Conservation (phyloP, 2,329 filamentous ascomycete genomes). For the Lachnum nothofagi region DNA sequence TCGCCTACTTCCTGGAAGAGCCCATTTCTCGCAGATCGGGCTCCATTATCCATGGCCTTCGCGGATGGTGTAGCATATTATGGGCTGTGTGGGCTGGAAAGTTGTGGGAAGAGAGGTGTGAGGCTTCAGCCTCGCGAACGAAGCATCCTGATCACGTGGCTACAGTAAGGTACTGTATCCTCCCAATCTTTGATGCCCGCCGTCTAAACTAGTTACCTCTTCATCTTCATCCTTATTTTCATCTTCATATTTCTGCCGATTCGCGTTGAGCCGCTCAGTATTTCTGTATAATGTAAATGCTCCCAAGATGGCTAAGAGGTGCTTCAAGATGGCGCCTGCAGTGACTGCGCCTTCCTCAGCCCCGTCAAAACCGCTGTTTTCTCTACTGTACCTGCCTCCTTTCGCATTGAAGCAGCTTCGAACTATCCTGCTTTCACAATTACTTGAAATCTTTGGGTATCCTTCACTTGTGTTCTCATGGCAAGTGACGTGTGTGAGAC, state of each 20-base stretch:
- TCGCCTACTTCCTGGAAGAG: conserved; percentile 30
- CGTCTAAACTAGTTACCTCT: too few relatives aligned
- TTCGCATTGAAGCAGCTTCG: too few relatives aligned
- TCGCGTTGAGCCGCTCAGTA: too few relatives aligned
- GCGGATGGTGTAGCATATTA: neutral
- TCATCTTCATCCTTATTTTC: too few relatives aligned
- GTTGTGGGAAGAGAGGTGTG: too few relatives aligned
- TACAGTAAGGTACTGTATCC: too few relatives aligned
- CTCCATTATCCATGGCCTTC: conserved; percentile 24
- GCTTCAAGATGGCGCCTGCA: neutral
- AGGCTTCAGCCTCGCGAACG: neutral
- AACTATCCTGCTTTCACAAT: too few relatives aligned
- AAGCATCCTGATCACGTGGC: too few relatives aligned
- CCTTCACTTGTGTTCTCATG: neutral
- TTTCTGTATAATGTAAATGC: neutral
- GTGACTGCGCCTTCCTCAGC: neutral
- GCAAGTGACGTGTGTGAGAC: neutral
- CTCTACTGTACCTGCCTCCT: neutral
- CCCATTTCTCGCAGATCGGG: conserved; percentile 29
- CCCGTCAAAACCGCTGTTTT: neutral
- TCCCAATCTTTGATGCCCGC: too few relatives aligned
- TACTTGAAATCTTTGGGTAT: too few relatives aligned
- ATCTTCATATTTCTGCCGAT: too few relatives aligned
- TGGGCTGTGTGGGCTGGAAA: neutral
- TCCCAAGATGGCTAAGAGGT: neutral